Conservation (phyloP, 352 stramenopile species). For the Phytophthora cryptogea region DNA sequence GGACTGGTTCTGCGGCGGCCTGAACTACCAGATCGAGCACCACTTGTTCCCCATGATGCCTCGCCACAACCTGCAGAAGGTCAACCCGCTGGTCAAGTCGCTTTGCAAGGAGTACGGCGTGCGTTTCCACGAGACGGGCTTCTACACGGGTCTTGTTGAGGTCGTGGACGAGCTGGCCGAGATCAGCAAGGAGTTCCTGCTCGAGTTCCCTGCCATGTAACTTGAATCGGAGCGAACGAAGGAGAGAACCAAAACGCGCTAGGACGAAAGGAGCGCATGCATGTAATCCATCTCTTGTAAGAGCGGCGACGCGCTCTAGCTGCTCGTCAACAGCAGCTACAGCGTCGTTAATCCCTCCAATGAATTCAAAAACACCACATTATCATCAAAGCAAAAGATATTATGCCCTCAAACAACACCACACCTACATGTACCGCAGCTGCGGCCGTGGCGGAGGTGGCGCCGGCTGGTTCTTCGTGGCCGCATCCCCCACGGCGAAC, state of each 20-base stretch:
- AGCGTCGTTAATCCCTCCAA: slow-evolving; percentile 1
- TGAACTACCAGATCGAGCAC: slow-evolving; percentile 99
- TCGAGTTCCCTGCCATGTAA: slow-evolving; percentile 99
- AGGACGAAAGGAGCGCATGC: slow-evolving; percentile 21
- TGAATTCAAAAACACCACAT: slow-evolving; percentile 9
- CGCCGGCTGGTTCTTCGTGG: slow-evolving; percentile 40
- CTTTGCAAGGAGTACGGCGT: slow-evolving; percentile 98
- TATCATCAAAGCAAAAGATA: background rate
- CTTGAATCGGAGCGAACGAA: background rate
- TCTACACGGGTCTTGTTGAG: slow-evolving; percentile 93
- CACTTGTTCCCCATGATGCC: slow-evolving; percentile 98
- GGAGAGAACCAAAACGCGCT: slow-evolving; percentile 6
- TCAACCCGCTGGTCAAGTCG: slow-evolving; percentile 94
- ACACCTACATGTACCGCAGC: slow-evolving; percentile 39
- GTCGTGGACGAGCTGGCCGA: slow-evolving; percentile 93
- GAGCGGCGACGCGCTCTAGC: slow-evolving; percentile 2
- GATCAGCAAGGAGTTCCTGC: slow-evolving; percentile 95
- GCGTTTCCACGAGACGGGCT: slow-evolving; percentile 95
- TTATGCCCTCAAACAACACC: no score
- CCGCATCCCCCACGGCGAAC: slow-evolving; percentile 48
- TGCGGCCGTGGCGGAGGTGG: slow-evolving; percentile 64
- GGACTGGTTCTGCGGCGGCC: slow-evolving; percentile 98
- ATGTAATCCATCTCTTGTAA: slow-evolving; percentile 28
- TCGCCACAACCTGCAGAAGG: slow-evolving; percentile 94
- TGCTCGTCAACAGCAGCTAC: slow-evolving; percentile 16